These are phyloP conservation scores for Exserohilum rostratum DNA, from an alignment of 2,329 filamentous ascomycete species.

Conservation along the genomic window DNA sequence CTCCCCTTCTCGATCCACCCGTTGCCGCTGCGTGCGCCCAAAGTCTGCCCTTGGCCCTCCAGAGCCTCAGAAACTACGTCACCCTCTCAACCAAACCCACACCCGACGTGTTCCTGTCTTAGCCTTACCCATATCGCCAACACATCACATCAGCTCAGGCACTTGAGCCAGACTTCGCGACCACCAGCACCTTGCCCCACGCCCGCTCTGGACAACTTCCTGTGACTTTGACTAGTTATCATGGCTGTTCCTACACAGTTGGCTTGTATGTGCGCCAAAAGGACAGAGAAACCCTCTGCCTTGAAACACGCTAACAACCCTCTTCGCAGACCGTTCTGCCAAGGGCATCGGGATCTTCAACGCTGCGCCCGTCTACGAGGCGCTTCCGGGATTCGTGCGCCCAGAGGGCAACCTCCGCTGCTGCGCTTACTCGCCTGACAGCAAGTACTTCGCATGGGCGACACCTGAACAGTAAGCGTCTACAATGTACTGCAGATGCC, in stretches of 20 bases:
- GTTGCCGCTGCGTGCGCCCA: constrained; percentile 42
- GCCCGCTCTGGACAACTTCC: constrained; percentile 45
- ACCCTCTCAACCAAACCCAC: constrained; percentile 23
- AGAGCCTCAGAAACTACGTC: constrained; percentile 36
- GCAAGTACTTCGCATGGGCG: constrained; percentile 95
- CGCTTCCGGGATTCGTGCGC: constrained; percentile 76
- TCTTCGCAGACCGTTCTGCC: constrained; percentile 76
- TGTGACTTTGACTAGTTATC: constrained; percentile 92
- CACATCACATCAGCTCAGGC: constrained; percentile 23
- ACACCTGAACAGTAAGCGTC: constrained; percentile 71
- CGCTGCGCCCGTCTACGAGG: constrained; percentile 85
- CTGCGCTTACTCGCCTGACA: constrained; percentile 93
- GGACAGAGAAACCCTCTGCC: background rate
- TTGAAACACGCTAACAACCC: constrained; percentile 15
- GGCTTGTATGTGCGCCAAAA: constrained; percentile 66
- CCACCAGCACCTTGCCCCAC: constrained; percentile 39
- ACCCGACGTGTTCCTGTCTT: constrained; percentile 39
- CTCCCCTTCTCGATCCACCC: constrained; percentile 21
- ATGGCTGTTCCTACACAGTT: constrained; percentile 95
- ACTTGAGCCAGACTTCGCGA: constrained; percentile 39
- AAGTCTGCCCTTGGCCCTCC: constrained; percentile 34
- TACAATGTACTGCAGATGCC: background rate
- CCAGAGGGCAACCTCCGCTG: constrained; percentile 95
- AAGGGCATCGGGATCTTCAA: constrained; percentile 96
- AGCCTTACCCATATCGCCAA: constrained; percentile 38